phyloP scores from a whole-genome alignment of 305 asterid species.

The Plantago rigida region DNA sequence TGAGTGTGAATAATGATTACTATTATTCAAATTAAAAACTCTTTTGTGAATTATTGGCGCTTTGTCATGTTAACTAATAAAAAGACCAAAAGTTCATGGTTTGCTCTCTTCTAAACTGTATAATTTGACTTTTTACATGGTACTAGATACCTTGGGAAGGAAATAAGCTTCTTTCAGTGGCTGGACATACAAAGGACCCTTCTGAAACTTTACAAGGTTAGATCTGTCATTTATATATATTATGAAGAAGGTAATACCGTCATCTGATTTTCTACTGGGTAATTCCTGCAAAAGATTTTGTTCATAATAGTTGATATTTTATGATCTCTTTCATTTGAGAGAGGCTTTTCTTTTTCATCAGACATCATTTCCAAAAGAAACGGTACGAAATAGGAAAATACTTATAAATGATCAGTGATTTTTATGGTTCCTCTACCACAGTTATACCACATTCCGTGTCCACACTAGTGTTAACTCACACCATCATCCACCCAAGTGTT shows the following conservation, averaged over 20 bases:
- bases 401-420: neutral
- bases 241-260: neutral
- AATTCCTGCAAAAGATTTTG: constrained; percentile 22
- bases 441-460: neutral
- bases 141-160: constrained; percentile 86
- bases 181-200: constrained; percentile 89
- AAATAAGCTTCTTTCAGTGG: constrained; percentile 78
- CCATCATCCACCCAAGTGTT: neutral
- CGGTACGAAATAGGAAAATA: neutral
- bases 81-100: constrained; percentile 9
- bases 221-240: constrained; percentile 11
- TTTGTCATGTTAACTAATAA: constrained; percentile 21
- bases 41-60: constrained; percentile 14
- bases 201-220: constrained; percentile 77
- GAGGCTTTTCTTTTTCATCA: neutral
- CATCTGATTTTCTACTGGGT: constrained; percentile 1
- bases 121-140: constrained; percentile 21
- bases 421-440: neutral
- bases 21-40: constrained; percentile 23
- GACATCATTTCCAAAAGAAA: neutral
- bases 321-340: constrained; percentile 2
- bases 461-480: neutral
- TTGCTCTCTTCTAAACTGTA: constrained; percentile 12
- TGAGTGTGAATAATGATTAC: constrained; percentile 40
- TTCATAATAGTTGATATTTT: constrained; percentile 13